Percentiles rank a stretch among this genome's conserved stretches.
Evolutionary conservation across 331 rosid genomes (phyloP).

Genomic region (Saraca asoca): DNA sequence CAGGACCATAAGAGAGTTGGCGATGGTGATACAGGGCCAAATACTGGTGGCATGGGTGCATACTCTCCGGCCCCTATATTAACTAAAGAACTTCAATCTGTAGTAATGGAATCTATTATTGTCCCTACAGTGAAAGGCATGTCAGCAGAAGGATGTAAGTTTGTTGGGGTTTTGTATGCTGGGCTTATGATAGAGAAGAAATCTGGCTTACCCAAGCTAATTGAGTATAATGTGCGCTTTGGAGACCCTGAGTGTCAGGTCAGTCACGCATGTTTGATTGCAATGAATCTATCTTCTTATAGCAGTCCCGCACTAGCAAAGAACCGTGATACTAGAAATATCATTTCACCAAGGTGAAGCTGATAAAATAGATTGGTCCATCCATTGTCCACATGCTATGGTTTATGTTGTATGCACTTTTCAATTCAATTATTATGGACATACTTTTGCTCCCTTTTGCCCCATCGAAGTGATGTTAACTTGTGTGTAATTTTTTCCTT

Average conservation of each 20-base stretch:
- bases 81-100: conserved; percentile 73
- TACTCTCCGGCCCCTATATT: conserved; percentile 89
- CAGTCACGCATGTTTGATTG: conserved; percentile 33
- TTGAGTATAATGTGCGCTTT: conserved; percentile 92
- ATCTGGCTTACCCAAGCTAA: conserved; percentile 88
- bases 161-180: conserved; percentile 90
- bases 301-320: not conserved
- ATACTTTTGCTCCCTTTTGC: not conserved
- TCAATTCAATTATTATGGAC: too few relatives aligned
- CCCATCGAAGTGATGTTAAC: too few relatives aligned
- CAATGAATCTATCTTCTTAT: not conserved
- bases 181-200: conserved; percentile 97
- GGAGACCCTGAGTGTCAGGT: conserved; percentile 99
- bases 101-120: conserved; percentile 84
- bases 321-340: not conserved
- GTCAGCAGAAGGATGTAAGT: conserved; percentile 85
- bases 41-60: conserved; percentile 99
- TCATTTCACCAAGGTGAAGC: not conserved
- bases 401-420: not conserved
- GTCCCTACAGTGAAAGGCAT: conserved; percentile 91
- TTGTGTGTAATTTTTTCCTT: not conserved
- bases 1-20: conserved; percentile 97
- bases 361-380: conserved; percentile 13
- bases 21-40: conserved; percentile 91
- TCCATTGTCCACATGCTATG: conserved; percentile 2